A percentile compares a stretch with the other conserved stretches of the same genome.
phyloP scores from a whole-genome alignment of 1,139 yeast genomes.

The Scheffersomyces stambukii region DNA sequence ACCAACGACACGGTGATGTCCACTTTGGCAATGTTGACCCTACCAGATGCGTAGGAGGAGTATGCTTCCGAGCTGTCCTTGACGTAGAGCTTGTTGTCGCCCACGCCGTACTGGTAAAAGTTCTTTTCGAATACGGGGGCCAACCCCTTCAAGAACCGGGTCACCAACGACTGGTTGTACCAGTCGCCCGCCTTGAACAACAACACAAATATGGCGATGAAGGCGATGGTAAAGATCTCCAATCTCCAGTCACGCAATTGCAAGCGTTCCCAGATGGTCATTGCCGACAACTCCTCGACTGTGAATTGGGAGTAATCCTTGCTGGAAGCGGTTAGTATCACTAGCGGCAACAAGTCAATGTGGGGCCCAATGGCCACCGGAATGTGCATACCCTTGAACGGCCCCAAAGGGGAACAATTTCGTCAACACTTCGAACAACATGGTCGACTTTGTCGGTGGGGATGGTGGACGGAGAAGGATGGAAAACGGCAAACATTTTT shows the following conservation, averaged over 20 bases:
- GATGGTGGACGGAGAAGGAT: not conserved
- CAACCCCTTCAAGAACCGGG: conserved; percentile 42
- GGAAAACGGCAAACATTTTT: not conserved
- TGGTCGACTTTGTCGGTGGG: conserved; percentile 3
- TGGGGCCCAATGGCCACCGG: not conserved
- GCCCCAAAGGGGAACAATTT: conserved; percentile 9
- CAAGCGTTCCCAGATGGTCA: conserved; percentile 51
- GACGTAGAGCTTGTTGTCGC: conserved; percentile 44
- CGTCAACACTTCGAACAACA: conserved; percentile 10
- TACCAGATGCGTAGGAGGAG: conserved; percentile 84
- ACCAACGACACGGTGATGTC: conserved; percentile 59
- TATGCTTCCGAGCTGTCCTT: conserved; percentile 70
- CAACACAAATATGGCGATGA: conserved; percentile 42
- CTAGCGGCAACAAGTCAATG: not conserved
- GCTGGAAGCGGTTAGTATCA: conserved; percentile 7
- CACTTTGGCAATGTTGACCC: conserved; percentile 67
- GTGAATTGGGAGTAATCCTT: conserved; percentile 26
- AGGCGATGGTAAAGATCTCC: conserved; percentile 55
- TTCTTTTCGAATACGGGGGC: conserved; percentile 52
- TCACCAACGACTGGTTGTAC: conserved; percentile 55
- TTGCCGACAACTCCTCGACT: conserved; percentile 46
- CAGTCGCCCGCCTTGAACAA: conserved; percentile 56
- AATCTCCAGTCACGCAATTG: conserved; percentile 66
- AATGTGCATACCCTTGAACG: conserved; percentile 7
- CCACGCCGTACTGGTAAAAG: conserved; percentile 78